Base-by-base conservation (phyloP, 2,329 filamentous ascomycete species). In the Tolypocladium album region DNA sequence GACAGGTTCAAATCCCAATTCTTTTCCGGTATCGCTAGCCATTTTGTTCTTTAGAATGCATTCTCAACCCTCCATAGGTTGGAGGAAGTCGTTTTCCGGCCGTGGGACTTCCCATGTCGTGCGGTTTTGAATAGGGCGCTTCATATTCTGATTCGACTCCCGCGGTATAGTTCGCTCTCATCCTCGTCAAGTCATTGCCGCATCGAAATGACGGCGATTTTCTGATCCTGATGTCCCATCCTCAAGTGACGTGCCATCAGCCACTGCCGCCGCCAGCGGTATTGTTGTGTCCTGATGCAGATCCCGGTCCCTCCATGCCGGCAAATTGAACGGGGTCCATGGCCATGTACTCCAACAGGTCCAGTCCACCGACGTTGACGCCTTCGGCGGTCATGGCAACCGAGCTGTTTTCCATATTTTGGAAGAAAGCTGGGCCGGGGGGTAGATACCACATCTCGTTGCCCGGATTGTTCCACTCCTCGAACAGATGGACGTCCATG, bases 391-490 rank as follows among this genome's bases (percentile, higher is more conserved):
- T 87, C 82, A 87, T 87, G 52, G 83, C 83, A 12, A 87, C 83
- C 8, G 78, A 78, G 40, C 79, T 78, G 63, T 84, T 83, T 61
- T 82, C 82, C 66, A 86, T 78, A 67, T 85, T 87, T 66, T 87
- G 83, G 71, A 85, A 87, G 61, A 88, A 84, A 5, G 83, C 84
- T 2, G 84, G 77, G 0, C 85, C 85, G 0, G 85, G 78, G 0
- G 85, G 84, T 1, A 88, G 75, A 67, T 87, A 88, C 85, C 85
- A 88, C 81, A 88, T 84, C 66, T 86, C 83, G 66, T 79, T 81
- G 61, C 79, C 77, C 4, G 79, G 74, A 60, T 77, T 79, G 60
- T 75, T 75, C 83, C 83, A 85, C 58, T 84, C 82, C 58, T 82
- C 76, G 58, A 82, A 82, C 15, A 81, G 70, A 59, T 73, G 75